Conservation (phyloP, 2,329 filamentous ascomycete genomes). For the Clonostachys solani region DNA sequence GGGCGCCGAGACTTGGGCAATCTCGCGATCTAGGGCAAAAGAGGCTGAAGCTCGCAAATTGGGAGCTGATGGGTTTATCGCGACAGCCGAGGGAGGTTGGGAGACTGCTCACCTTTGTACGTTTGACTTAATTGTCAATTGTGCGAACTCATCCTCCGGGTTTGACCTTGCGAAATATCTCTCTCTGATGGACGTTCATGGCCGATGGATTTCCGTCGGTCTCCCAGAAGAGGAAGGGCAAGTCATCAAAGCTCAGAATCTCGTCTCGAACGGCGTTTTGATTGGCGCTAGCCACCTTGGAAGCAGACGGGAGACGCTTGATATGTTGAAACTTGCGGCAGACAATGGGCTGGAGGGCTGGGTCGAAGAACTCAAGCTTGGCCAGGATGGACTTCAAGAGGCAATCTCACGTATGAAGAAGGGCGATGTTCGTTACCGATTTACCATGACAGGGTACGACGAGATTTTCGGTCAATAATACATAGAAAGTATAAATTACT, state of each 20-base stretch:
- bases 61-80: conserved; percentile 53
- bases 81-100: conserved; percentile 49
- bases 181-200: conserved; percentile 48
- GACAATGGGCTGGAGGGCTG: conserved; percentile 47
- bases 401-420: conserved; percentile 6
- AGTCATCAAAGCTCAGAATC: conserved; percentile 2
- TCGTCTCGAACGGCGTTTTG: conserved; percentile 49
- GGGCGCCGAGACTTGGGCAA: conserved; percentile 53
- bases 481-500: background rate
- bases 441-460: conserved; percentile 12
- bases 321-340: conserved; percentile 49
- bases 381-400: conserved; percentile 6
- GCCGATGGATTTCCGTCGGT: conserved; percentile 50
- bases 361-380: conserved; percentile 29
- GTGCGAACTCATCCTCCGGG: conserved; percentile 35
- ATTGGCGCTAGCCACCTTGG: conserved; percentile 36
- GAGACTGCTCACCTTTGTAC: conserved; percentile 44
- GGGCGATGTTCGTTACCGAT: conserved; percentile 10
- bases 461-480: conserved; percentile 8
- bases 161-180: conserved; percentile 62
- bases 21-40: conserved; percentile 51
- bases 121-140: conserved; percentile 66
- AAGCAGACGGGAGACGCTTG: conserved; percentile 42
- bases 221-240: conserved; percentile 26
- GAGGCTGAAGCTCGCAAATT: conserved; percentile 48